A percentile compares a stretch with the other conserved stretches of the same genome.
These are phyloP conservation scores for Penicillium ochrochloron DNA, from an alignment of 495 filamentous ascomycete species.

Conservation along the genomic window DNA sequence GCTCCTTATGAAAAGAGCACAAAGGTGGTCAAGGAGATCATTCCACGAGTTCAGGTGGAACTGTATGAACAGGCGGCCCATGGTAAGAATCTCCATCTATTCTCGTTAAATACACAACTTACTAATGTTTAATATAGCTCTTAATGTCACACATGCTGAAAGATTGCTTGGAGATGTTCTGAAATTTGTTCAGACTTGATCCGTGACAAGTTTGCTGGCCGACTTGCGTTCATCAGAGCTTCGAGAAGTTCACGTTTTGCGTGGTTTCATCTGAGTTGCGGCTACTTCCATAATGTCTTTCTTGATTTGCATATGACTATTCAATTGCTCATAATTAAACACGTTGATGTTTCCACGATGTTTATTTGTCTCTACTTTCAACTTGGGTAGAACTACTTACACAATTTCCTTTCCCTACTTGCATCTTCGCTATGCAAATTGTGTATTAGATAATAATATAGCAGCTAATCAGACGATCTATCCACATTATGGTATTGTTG, in stretches of 20 bases:
- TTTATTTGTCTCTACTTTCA: no score
- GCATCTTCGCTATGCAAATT: not conserved
- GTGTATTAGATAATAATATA: not conserved
- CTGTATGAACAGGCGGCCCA: conserved; percentile 2
- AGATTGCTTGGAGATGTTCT: not conserved
- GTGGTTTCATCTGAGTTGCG: no score
- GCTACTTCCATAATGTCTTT: not conserved
- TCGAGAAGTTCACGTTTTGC: not conserved
- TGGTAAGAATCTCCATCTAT: not conserved
- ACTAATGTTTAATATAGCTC: not conserved
- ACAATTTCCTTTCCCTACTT: no score
- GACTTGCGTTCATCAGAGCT: not conserved
- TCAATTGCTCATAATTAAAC: not conserved
- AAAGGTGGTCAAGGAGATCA: conserved; percentile 3
- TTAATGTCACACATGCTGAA: conserved; percentile 2
- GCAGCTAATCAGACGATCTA: not conserved
- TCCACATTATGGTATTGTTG: not conserved
- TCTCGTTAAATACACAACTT: not conserved
- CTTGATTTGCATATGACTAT: not conserved
- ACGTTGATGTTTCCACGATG: no score
- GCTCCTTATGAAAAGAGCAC: not conserved
- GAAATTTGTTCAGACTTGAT: not conserved
- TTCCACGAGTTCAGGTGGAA: conserved; percentile 2
- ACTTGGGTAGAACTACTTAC: no score
- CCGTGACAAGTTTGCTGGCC: not conserved